Base-by-base conservation (phyloP, 768 basidiomycete species). In the Leucosporidium yakuticum region DNA sequence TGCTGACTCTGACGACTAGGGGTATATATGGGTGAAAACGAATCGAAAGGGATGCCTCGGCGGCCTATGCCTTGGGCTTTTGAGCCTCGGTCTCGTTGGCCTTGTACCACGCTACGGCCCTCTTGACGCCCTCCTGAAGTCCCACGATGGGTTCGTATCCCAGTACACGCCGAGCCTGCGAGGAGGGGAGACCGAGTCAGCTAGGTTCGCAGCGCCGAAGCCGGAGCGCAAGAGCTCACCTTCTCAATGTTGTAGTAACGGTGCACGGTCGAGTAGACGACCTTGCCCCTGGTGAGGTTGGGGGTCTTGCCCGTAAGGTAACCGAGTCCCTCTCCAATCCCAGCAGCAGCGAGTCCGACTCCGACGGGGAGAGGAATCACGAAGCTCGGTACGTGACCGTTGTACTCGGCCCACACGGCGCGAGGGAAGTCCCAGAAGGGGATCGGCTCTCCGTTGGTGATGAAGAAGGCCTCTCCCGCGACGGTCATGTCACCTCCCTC, bases 361-460 rank as follows among this genome's bases (percentile, higher is more conserved):
- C 5, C 20, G 8, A 59, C 60, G 4, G 75, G 75, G 4, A 77
- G 47, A 8, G 67, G 58, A 19, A 69, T 19, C n/a, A 62, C 62
- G 27, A 36, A 69, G 39, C 47, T 51, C 25, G 64, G 63, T 19
- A 76, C 67, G 74, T 83, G 70, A 81, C 77, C 39, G 74, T 81
- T 74, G 63, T 89, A 83, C 27, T 83, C 82, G 34, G 83, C 80
- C 91, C 91, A 98, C n/a, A 96, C 79, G 4, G 84, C 79, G 9
- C 91, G 84, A 36, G 87, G 83, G 76, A 95, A 87, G 80, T 96
- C 93, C 95, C 95, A 99, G 81, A 97, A 97, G 79, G 91, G 90
- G 64, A 87, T 83, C 4, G 94, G 95, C 77, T 98, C 94, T 69
- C 93, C 92, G 76, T 98, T 98, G 65, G 93, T 94, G 79, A 99